Percentiles rank a stretch among this genome's conserved stretches.
These are phyloP conservation scores for Kodamaea hsintzibuensis DNA, from an alignment of 805 yeast species.

Conservation along the genomic window DNA sequence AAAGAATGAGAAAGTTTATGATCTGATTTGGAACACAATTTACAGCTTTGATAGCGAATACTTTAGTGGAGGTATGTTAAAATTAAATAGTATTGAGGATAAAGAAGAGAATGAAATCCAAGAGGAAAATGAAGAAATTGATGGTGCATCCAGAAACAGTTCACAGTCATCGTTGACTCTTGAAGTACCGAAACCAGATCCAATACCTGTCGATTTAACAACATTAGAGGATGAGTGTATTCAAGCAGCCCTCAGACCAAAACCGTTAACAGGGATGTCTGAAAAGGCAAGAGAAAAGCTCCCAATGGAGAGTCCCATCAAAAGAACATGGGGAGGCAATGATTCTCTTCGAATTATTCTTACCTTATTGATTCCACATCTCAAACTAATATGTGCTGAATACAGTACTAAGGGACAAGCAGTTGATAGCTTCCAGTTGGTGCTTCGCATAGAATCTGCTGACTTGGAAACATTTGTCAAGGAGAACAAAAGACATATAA, in stretches of 20 bases:
- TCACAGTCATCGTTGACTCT: conserved; percentile 1
- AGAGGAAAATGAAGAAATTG: neutral
- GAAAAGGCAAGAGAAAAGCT: conserved; percentile 53
- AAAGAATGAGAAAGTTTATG: conserved; percentile 41
- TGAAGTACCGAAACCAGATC: conserved; percentile 1
- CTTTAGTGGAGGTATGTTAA: conserved; percentile 21
- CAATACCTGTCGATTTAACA: neutral
- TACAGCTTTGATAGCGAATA: conserved; percentile 25
- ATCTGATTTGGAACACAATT: conserved; percentile 36
- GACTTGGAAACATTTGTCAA: conserved; percentile 27
- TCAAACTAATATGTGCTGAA: conserved; percentile 26
- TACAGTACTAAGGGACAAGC: neutral
- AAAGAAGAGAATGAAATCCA: neutral
- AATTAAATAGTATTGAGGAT: conserved; percentile 13
- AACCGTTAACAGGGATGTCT: conserved; percentile 63
- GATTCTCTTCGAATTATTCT: conserved; percentile 47
- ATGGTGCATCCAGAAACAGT: neutral
- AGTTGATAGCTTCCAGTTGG: conserved; percentile 27
- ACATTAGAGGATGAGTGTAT: conserved; percentile 22
- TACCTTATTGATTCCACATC: conserved; percentile 39
- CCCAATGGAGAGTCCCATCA: conserved; percentile 50
- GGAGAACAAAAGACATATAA: conserved; percentile 29
- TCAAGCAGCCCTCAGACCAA: conserved; percentile 47
- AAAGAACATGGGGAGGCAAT: conserved; percentile 57
- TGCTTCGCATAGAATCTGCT: conserved; percentile 43